Conservation (phyloP, 768 basidiomycete genomes). For the Termitomyces heimii region DNA sequence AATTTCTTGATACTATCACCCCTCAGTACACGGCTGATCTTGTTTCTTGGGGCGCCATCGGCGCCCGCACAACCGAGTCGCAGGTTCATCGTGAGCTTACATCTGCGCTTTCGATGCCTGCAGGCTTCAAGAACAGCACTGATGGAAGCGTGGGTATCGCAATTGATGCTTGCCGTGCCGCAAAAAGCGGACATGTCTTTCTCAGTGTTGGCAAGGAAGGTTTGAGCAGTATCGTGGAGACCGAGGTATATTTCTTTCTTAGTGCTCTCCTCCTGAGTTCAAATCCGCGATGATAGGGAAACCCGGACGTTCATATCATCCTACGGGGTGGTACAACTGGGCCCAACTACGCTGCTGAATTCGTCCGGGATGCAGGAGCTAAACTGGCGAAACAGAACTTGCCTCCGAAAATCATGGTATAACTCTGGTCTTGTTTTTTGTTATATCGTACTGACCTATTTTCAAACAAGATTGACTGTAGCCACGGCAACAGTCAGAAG, state of each 20-base stretch:
- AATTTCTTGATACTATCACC: slow-evolving; percentile 72
- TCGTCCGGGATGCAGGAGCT: slow-evolving; percentile 67
- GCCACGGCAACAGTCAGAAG: slow-evolving; percentile 93
- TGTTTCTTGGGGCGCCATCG: slow-evolving; percentile 94
- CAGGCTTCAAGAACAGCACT: slow-evolving; percentile 98
- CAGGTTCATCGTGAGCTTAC: slow-evolving; percentile 89
- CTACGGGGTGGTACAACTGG: slow-evolving; percentile 86
- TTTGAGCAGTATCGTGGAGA: slow-evolving; percentile 91
- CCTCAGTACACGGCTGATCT: slow-evolving; percentile 89
- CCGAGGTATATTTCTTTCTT: slow-evolving; percentile 48
- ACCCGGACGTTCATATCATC: slow-evolving; percentile 91
- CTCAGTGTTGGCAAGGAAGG: slow-evolving; percentile 97
- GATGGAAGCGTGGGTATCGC: slow-evolving; percentile 91
- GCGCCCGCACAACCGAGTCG: slow-evolving; percentile 87
- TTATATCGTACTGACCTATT: not conserved
- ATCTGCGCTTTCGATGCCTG: slow-evolving; percentile 88
- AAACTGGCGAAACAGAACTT: slow-evolving; percentile 79
- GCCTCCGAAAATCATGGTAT: slow-evolving; percentile 81
- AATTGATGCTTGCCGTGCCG: slow-evolving; percentile 92
- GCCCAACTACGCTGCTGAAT: slow-evolving; percentile 82
- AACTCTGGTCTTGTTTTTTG: slow-evolving; percentile 6
- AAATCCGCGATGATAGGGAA: slow-evolving; percentile 49
- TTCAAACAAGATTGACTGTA: slow-evolving; percentile 78
- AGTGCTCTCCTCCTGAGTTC: not conserved
- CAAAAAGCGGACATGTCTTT: slow-evolving; percentile 89